phyloP scores from a whole-genome alignment of 495 filamentous ascomycete genomes.

The Aspergillus ellipticus region DNA sequence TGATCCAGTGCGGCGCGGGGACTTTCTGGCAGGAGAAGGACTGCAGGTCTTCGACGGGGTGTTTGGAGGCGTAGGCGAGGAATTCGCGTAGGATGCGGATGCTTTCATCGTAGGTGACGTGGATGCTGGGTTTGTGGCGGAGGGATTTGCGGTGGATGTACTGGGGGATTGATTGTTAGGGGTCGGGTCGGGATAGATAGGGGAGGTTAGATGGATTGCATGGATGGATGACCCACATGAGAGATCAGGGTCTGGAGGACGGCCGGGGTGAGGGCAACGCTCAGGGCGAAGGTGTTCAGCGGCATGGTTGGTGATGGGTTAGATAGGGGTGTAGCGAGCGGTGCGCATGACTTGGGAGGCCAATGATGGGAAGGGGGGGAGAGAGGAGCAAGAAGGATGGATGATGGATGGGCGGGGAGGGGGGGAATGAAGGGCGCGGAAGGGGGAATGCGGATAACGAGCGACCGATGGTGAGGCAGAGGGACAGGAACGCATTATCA shows the following conservation, averaged over 20 bases:
- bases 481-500: not conserved
- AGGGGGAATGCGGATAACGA: not conserved
- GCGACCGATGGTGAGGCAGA: not conserved
- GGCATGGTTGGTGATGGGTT: slow-evolving; percentile 45
- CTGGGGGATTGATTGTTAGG: slow-evolving; percentile 36
- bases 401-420: not conserved
- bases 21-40: slow-evolving; percentile 88
- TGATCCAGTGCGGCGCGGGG: slow-evolving; percentile 84
- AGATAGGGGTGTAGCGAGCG: not conserved
- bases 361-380: not conserved
- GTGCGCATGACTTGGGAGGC: not conserved
- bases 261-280: slow-evolving; percentile 71
- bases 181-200: not conserved
- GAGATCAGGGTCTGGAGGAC: slow-evolving; percentile 73
- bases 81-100: slow-evolving; percentile 84
- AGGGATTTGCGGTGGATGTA: slow-evolving; percentile 76
- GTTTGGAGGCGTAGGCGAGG: slow-evolving; percentile 73
- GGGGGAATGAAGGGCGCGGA: not conserved
- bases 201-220: slow-evolving; percentile 5
- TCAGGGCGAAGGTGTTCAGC: slow-evolving; percentile 70
- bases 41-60: slow-evolving; percentile 89
- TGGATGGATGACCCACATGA: slow-evolving; percentile 57
- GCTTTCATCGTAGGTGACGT: slow-evolving; percentile 92
- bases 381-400: not conserved
- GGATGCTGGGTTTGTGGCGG: slow-evolving; percentile 73